Base-by-base conservation (phyloP, 106 monocot genomes). In the Platanthera guangdongensis region DNA sequence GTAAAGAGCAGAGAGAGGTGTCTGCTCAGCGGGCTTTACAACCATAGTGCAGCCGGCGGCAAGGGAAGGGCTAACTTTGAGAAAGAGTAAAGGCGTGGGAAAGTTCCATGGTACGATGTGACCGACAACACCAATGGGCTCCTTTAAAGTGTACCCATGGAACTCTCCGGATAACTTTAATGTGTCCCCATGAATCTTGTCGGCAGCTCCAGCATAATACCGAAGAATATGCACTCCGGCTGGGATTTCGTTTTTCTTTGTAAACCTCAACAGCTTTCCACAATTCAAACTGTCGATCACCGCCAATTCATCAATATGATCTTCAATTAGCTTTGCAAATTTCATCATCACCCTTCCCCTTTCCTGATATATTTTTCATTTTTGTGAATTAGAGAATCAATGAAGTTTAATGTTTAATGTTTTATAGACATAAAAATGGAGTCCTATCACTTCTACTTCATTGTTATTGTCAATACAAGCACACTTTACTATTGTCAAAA, bases 131-230 rank as follows among this genome's bases (percentile, higher is more conserved):
- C 84, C 84, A 39, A 84, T 55, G 8, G 84, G 84, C 52, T 84
- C 84, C 47, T 18, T 19, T 30, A 79, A 22, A 5, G 80, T 80
- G 52, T 80, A 80, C 6, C 51, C 75, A 4, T 75, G 75, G 19
- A 73, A 47, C n/a, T 47, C 47, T 0, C 49, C 49, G 4, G 72
- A 48, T 4, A 48, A 50, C 60, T 16, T 90, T 9, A 88, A 77
- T 3, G 87, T 88, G 76, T 39, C 39, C 3, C 39, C 39, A 39
- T 39, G 39, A 39, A 39, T 39, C 39, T 39, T 39, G 39, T 39
- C 90, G 3, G 90, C 90, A 0, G 87, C 85, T 7, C 87, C 90
- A 0, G 90, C 85, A 57, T 85, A 85, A 68, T 87, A 90, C 69
- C 87, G 85, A 2, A 90, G 76, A n/a, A 81, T 2, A n/a, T 65